Evolutionary conservation across 495 filamentous ascomycete species (phyloP), one percentile per base, ranked within the genome.

Genomic region (Poronia punctata): DNA sequence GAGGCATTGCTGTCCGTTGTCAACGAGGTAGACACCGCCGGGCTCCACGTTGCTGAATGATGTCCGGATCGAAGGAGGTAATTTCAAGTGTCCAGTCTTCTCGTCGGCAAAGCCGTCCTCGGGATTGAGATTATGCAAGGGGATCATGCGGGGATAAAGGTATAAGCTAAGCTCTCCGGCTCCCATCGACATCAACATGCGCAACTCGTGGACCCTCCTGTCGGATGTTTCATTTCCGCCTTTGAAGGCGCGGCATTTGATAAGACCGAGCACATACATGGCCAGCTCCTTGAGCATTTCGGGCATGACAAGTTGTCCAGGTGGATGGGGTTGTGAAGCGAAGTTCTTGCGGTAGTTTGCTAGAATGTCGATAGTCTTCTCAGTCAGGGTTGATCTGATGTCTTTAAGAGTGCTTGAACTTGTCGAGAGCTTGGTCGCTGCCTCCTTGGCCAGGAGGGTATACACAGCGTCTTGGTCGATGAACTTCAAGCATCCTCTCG

Each of bases 221-320:
- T 99, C 92, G 20, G 83, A 82, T n/a, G 87, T 80, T 62, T 97
- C 93, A 45, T 78, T 78, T 40, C 93, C 90, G 64, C 83, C 87
- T 66, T 97, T 97, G 70, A 97, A 87, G 21, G 90, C 87, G 38
- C 92, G 79, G 18, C 79, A 90, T 61, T 97, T 99, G 45, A 95
- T 61, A 51, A 99, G 63, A 38, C 83, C 81, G n/a, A 99, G 78
- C 64, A 93, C 88, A 62, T 88, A 97, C 90, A 99, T 95, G 37
- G 81, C 79, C 55, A 96, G 92, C 52, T 99, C 92, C 55, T 97
- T 99, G 16, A 99, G 72, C 32, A 89, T 84, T 61, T 99, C 93
- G 0, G 92, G 92, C 54, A 99, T 78, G 35, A 99, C 85, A 25
- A 99, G 74, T 56, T 99, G 88, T 9, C 89, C 86, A 6, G 92